Base-by-base conservation (phyloP, 2,329 filamentous ascomycete genomes). In the Aureobasidium subglaciale region DNA sequence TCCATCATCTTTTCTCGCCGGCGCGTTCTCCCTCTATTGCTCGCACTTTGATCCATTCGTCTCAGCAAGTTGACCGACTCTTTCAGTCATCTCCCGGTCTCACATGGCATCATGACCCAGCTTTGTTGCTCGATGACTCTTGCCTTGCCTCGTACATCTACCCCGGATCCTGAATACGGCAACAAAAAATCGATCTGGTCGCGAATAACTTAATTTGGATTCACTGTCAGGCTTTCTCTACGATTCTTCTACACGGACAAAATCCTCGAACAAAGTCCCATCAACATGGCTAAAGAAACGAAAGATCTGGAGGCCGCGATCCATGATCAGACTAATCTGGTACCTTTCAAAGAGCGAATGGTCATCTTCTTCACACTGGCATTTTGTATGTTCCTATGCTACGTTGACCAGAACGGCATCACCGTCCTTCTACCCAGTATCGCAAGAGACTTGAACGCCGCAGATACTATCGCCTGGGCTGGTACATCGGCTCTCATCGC, bases 331-430 rank as follows among this genome's bases (percentile, higher is more conserved):
- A 81, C 75, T 8, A 80, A 84, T 57, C 73, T 83, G 16, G 71
- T 84, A 2, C 78, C 80, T 0, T 73, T 72, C 35, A 70, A 68
- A 9, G 71, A 81, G 59, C 68, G 80, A 4, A 54, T 80, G 10
- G 61, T 74, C 38, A 78, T 82, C 41, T 81, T 84, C 57, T 65
- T 67, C 5, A 74, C 75, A 3, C 68, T 84, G 10, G 73, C 80
- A 1, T 68, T 78, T 13, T 76, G 78, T 0, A 67, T 84, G 6
- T 66, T 83, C 15, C 77, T 84, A 29, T 75, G 73, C 11, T 81
- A 78, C 58, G 75, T 80, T 52, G 80, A 84, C 62, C 79, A 82
- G 59, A 82, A 81, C 65, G 75, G 77, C 34, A 78, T 83, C 55
- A 75, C 71, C 61, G 65, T 72, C 56, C 56, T 71, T 59, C 59